Evolutionary conservation across 176 grass and related monocot genomes (phyloP), one percentile per base, ranked within the genome.

Genomic region (Guadua angustifolia): DNA sequence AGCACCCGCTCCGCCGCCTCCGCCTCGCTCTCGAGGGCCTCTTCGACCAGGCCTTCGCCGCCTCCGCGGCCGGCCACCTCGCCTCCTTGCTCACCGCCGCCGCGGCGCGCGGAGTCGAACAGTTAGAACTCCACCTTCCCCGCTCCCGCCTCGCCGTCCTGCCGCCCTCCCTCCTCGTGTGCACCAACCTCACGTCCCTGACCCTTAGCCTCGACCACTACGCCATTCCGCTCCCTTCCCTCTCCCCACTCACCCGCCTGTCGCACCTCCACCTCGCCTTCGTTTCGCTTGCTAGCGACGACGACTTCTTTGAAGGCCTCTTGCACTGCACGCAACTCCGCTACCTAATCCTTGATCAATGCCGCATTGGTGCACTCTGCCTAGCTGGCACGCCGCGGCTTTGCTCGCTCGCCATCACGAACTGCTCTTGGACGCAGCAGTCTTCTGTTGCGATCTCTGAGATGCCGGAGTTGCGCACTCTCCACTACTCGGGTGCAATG

Each of bases 41-140:
- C 76, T 87, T 79, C 80, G 75, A 88, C 66, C 85, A 84, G 61
- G 38, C 50, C 9, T 90, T 90, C 84, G 89, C 89, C 69, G 71
- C 86, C 40, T 1, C 78, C 47, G 82, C 89, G 0, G 80, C 84
- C 6, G 43, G 2, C 51, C 74, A 87, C 84, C 80, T 92, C 86
- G 70, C 78, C 25, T 56, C 73, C 40, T 92, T 86, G 90, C 50
- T 88, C 21, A 52, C 72, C 58, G 49, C 86, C 24, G 90, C 90
- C 19, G 86, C 83, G 15, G 82, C 51, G 3, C 82, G 83, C 36
- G 86, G 90, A 49, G 79, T 92, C 74, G 66, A 80, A 10, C 51
- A 36, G 15, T 2, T 92, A 1, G 90, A 92, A 7, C 86, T 92
- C 58, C 79, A 63, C 78, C 90, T 92, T 59, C 90, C 90, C 1